Evolutionary conservation across 345 rosid species (phyloP).

Genomic region (Firmiana major): DNA sequence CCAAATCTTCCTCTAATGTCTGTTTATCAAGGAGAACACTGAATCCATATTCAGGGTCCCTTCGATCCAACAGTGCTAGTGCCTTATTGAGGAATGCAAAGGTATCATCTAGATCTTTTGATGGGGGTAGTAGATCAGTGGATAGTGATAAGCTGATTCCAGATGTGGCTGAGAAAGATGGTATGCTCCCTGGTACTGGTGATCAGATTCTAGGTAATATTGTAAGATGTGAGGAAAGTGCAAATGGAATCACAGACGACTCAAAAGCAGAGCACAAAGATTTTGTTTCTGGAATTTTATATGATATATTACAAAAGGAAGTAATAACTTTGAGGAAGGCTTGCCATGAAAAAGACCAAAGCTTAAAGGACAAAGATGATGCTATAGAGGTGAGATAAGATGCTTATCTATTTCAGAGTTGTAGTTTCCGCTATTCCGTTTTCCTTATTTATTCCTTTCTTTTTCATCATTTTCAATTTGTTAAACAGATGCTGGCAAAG

Average conservation of each 20-base stretch:
- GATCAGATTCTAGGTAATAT: neutral
- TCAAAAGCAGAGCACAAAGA: slow-evolving; percentile 44
- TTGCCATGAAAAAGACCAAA: slow-evolving; percentile 86
- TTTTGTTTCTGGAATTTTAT: slow-evolving; percentile 65
- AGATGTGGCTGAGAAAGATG: slow-evolving; percentile 35
- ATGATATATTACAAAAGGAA: slow-evolving; percentile 88
- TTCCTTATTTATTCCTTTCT: slow-evolving; percentile 9
- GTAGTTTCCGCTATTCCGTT: neutral
- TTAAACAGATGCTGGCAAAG: slow-evolving; percentile 78
- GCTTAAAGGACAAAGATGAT: slow-evolving; percentile 89
- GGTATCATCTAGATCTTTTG: slow-evolving; percentile 88
- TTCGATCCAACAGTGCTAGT: slow-evolving; percentile 53
- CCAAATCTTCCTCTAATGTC: slow-evolving; percentile 64
- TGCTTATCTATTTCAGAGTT: neutral
- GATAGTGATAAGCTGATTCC: slow-evolving; percentile 62
- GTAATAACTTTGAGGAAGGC: slow-evolving; percentile 73
- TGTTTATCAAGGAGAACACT: slow-evolving; percentile 61
- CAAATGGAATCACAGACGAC: slow-evolving; percentile 35
- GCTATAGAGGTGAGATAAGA: slow-evolving; percentile 69
- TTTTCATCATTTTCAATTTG: neutral
- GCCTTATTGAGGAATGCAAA: slow-evolving; percentile 74
- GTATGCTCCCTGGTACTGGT: neutral
- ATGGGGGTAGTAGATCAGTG: slow-evolving; percentile 73
- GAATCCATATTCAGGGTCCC: slow-evolving; percentile 47
- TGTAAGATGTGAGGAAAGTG: neutral